These are phyloP conservation scores for Ephemerocybe angulata DNA, from an alignment of 768 basidiomycete species.

Conservation along the genomic window DNA sequence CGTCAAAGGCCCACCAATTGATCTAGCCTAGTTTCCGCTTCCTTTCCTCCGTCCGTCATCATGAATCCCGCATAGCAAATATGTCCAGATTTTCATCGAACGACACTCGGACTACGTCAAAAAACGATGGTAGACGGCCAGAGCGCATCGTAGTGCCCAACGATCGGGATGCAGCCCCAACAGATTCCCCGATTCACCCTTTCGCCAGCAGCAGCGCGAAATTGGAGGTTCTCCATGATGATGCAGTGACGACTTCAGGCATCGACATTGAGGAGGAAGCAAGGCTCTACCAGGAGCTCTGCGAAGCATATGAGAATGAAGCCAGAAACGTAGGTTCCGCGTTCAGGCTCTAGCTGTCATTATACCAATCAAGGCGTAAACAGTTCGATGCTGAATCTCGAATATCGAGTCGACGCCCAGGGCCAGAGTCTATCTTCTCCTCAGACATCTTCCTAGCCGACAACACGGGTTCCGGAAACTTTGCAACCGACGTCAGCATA, in stretches of 20 bases:
- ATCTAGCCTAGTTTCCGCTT: too few relatives aligned
- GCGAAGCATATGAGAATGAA: slow-evolving; percentile 17
- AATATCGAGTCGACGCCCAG: background rate
- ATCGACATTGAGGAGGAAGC: slow-evolving; percentile 72
- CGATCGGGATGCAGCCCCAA: background rate
- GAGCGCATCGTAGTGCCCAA: too few relatives aligned
- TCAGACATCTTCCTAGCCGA: slow-evolving; percentile 70
- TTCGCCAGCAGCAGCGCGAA: slow-evolving; percentile 45
- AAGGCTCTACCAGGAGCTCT: slow-evolving; percentile 61
- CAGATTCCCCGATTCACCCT: slow-evolving; percentile 30
- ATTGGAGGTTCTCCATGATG: slow-evolving; percentile 48
- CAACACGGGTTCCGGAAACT: slow-evolving; percentile 44
- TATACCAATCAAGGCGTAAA: too few relatives aligned
- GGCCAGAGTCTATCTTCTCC: slow-evolving; percentile 50
- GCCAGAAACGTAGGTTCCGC: background rate
- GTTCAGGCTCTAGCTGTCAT: too few relatives aligned
- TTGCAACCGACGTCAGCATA: slow-evolving; percentile 64
- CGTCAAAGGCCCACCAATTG: too few relatives aligned
- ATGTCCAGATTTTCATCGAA: too few relatives aligned
- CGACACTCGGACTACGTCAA: too few relatives aligned
- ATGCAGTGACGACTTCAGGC: slow-evolving; percentile 22
- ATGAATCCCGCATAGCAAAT: too few relatives aligned
- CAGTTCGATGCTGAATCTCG: slow-evolving; percentile 1
- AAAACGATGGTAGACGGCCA: too few relatives aligned
- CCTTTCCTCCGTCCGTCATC: too few relatives aligned